Conservation (phyloP, 2,329 filamentous ascomycete genomes). For the Calycina herbarum region DNA sequence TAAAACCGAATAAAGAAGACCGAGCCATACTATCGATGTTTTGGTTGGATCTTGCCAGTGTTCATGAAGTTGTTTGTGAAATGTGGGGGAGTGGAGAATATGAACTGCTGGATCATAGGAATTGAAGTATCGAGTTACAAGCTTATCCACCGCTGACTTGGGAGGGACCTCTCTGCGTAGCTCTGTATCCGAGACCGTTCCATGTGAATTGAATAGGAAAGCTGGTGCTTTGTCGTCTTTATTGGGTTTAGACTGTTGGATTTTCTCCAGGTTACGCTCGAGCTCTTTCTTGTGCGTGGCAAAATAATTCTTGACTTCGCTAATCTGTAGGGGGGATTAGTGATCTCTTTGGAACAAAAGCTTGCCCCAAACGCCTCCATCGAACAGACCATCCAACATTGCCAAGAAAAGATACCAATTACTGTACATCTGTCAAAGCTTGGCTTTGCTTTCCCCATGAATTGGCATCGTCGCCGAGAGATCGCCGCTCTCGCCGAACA, state of each 20-base stretch:
- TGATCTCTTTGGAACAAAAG: neutral
- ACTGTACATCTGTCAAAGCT: neutral
- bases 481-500: neutral
- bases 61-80: constrained; percentile 67
- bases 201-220: constrained; percentile 73
- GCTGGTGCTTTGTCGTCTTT: constrained; percentile 66
- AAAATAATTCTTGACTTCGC: constrained; percentile 94
- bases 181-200: constrained; percentile 71
- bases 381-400: neutral
- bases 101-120: constrained; percentile 70
- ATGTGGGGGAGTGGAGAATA: constrained; percentile 81
- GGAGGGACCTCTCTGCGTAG: constrained; percentile 77
- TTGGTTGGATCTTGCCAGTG: constrained; percentile 74
- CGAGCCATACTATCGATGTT: constrained; percentile 76
- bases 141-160: constrained; percentile 77
- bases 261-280: constrained; percentile 76
- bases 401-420: neutral
- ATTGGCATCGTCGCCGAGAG: neutral
- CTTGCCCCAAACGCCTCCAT: neutral
- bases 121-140: constrained; percentile 90
- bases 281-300: constrained; percentile 82
- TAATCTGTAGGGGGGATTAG: constrained; percentile 54
- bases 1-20: constrained; percentile 73
- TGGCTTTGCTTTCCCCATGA: neutral
- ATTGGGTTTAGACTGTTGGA: constrained; percentile 66